A percentile compares a stretch with the other conserved stretches of the same genome.
phyloP scores from a whole-genome alignment of 192 early-diverging fungal species.

The Lunasporangiospora selenospora region DNA sequence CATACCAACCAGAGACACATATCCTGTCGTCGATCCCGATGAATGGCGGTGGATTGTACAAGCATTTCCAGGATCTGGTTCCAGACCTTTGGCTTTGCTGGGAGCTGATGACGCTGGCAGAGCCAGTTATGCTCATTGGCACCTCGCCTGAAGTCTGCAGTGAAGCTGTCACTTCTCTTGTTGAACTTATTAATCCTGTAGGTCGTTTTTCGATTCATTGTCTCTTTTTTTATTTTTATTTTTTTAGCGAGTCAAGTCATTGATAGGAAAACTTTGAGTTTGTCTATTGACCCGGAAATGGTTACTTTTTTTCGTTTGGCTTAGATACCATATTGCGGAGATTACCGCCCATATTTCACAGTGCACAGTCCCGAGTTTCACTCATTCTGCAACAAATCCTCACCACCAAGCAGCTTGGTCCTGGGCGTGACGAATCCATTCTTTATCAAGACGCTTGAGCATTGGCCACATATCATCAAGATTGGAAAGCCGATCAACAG shows the following conservation, averaged over 20 bases:
- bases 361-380: conserved; percentile 95
- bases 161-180: conserved; percentile 78
- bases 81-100: conserved; percentile 90
- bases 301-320: no score
- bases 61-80: conserved; percentile 79
- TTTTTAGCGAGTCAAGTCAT: no score
- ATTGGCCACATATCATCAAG: conserved; percentile 91
- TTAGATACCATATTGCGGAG: conserved; percentile 93
- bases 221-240: no score
- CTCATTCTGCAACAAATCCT: conserved; percentile 63
- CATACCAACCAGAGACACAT: conserved; percentile 71
- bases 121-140: conserved; percentile 88
- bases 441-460: conserved; percentile 86
- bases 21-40: conserved; percentile 71
- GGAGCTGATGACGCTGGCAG: conserved; percentile 94
- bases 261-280: no score
- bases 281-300: no score
- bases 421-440: conserved; percentile 96
- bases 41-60: conserved; percentile 70
- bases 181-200: conserved; percentile 95
- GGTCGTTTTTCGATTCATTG: no score
- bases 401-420: conserved; percentile 80
- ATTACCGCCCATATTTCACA: conserved; percentile 97
- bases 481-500: conserved; percentile 45
- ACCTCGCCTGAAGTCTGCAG: conserved; percentile 90